Conservation (phyloP, 2,329 filamentous ascomycete species). For the Clathrospora elynae region DNA sequence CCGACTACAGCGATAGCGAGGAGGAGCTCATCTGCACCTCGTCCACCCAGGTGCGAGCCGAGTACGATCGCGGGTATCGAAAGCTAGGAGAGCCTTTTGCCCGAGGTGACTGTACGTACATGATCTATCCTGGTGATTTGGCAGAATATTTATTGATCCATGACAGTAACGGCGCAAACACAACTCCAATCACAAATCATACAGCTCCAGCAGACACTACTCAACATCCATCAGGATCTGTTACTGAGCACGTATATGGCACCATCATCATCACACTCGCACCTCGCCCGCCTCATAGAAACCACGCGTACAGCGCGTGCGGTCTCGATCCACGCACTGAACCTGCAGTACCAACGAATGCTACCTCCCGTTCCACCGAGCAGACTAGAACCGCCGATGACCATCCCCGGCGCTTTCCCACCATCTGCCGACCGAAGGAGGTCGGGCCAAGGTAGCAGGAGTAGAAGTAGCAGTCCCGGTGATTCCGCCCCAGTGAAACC, state of each 20-base stretch:
- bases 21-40: slow-evolving; percentile 36
- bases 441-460: slow-evolving; percentile 10
- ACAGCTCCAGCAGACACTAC: slow-evolving; percentile 35
- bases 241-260: slow-evolving; percentile 29
- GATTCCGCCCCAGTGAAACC: slow-evolving; percentile 13
- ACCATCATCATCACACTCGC: slow-evolving; percentile 32
- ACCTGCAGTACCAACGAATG: slow-evolving; percentile 39
- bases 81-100: slow-evolving; percentile 40
- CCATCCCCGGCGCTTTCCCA: slow-evolving; percentile 29
- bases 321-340: slow-evolving; percentile 36
- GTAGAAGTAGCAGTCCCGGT: slow-evolving; percentile 12
- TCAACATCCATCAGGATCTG: slow-evolving; percentile 38
- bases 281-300: slow-evolving; percentile 36
- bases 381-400: slow-evolving; percentile 10
- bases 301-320: slow-evolving; percentile 34
- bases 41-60: slow-evolving; percentile 30
- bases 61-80: slow-evolving; percentile 39
- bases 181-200: slow-evolving; percentile 44
- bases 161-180: slow-evolving; percentile 33
- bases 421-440: slow-evolving; percentile 10
- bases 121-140: neutral
- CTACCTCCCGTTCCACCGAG: slow-evolving; percentile 12
- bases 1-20: slow-evolving; percentile 33
- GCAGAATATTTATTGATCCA: slow-evolving; percentile 8
- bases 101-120: slow-evolving; percentile 36